A percentile compares a stretch with the other conserved stretches of the same genome.
These are phyloP conservation scores for Phaffia tasmanica DNA, from an alignment of 768 basidiomycete species.

Conservation along the genomic window DNA sequence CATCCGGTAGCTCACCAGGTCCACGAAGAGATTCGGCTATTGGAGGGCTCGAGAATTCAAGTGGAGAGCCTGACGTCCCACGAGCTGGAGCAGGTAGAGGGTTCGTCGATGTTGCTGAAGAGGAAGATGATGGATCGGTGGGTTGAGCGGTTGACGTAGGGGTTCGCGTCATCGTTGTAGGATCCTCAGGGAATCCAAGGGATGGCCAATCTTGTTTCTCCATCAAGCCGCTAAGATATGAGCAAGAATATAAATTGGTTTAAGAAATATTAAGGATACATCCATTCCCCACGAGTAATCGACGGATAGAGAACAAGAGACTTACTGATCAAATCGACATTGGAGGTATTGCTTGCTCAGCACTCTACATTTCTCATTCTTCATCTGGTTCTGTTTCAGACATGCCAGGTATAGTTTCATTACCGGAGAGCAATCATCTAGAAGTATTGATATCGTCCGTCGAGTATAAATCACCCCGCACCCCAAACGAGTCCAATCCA, in stretches of 20 bases:
- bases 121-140: too few relatives aligned
- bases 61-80: too few relatives aligned
- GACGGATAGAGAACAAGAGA: background rate
- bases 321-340: slow-evolving; percentile 26
- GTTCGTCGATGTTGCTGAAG: too few relatives aligned
- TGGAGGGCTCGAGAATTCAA: too few relatives aligned
- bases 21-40: too few relatives aligned
- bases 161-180: background rate
- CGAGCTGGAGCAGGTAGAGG: too few relatives aligned
- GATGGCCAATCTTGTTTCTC: slow-evolving; percentile 23
- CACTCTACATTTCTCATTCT: slow-evolving; percentile 24
- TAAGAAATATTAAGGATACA: background rate
- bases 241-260: background rate
- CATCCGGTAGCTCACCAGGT: too few relatives aligned
- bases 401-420: slow-evolving; percentile 24
- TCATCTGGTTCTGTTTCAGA: slow-evolving; percentile 12
- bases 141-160: too few relatives aligned
- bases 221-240: slow-evolving; percentile 19
- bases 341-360: slow-evolving; percentile 23
- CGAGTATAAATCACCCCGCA: background rate
- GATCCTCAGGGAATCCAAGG: slow-evolving; percentile 19
- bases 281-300: background rate
- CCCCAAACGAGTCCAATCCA: background rate
- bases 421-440: slow-evolving; percentile 25
- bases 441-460: background rate